Base-by-base conservation (phyloP, 225 moss, liverwort and hornwort species). In the Straminergon stramineum region DNA sequence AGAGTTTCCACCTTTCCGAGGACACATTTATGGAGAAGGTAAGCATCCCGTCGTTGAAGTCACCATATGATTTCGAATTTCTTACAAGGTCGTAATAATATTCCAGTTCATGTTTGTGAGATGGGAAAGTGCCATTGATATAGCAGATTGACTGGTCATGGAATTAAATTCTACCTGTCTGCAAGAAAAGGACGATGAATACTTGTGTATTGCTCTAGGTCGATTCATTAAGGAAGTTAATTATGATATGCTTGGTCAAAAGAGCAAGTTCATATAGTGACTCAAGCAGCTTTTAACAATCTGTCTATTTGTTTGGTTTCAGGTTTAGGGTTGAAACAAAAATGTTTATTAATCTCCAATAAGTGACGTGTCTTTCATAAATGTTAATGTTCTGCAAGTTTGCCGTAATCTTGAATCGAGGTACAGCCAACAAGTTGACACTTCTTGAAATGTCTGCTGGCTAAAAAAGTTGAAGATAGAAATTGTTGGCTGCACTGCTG, bases 21-120 rank as follows among this genome's bases (percentile, higher is more conserved):
- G 92, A 79, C 88, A 93, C 92, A 80, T 94, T 96, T 94, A 86
- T 77, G 75, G 92, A 96, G 90, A 95, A 95, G 94, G 97, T 95
- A 83, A 89, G 60, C 89, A 90, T 85, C 45, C 69, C 60, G 11
- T 88, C 31, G 9, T 84, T 75, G 66, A 87, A 58, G 57, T 57
- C 65, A 57, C 35, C 32, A 52, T 60, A 68, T 13, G 62, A 85
- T 66, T 80, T 87, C 35, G 18, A 81, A 17, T 65, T 80, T 57
- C 57, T 56, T 83, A 55, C 48, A 64, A 78, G 32, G 83, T 91
- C 45, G 27, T 39, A 69, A 70, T 34, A 35, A 62, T 56, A 39
- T 64, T 86, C 75, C 78, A 79, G 3, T 41, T 61, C 62, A 55
- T n/a, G 45, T 84, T 79, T 91, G 48, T 84, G 45, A 79, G 64